Evolutionary conservation across 2,329 filamentous ascomycete species (phyloP), one percentile per base, ranked within the genome.

Genomic region (Coleophoma crateriformis): DNA sequence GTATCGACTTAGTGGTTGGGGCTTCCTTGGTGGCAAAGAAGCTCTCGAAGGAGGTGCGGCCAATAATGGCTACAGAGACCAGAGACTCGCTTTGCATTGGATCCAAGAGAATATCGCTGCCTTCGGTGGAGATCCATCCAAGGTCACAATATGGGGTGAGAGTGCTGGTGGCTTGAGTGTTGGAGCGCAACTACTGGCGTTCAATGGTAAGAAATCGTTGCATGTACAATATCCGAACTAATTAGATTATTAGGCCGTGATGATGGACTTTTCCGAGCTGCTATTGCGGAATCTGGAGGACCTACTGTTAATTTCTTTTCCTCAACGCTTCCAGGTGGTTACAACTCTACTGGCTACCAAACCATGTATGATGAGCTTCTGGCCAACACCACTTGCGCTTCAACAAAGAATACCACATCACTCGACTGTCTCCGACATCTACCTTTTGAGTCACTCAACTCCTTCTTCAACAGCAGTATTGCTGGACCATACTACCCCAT

Each of bases 241-340:
- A 27, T 27, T 17, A 37, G 5, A 8, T 14, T 32, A 12, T 1
- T 4, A 58, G 74, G 80, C 0, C 68, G 77, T 32, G 71, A 83
- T 47, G 78, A 83, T 49, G 65, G 67, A 0, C 68, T 82, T 0
- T 81, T 81, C 58, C 67, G 72, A 4, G 72, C 59, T 6, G 77
- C 68, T 1, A 77, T 79, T 15, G 68, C 68, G 35, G 60, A 82
- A 54, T 79, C 74, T 2, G 58, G 60, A 5, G 53, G 54, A 10
- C 54, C 58, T 68, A 50, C 47, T 2, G 46, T 53, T 1, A 14
- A 11, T 7, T 58, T 52, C 40, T 55, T 54, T 49, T 44, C 46
- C 2, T 12, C 33, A 3, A 7, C 4, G 14, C 33, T 50, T 15
- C 17, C 33, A 5, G n/a, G 14, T 7, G 47, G 47, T 6, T 54